Evolutionary conservation across 140 eudicot genomes (phyloP), one percentile per base, ranked within the genome.

Genomic region (Oenanthe javanica): DNA sequence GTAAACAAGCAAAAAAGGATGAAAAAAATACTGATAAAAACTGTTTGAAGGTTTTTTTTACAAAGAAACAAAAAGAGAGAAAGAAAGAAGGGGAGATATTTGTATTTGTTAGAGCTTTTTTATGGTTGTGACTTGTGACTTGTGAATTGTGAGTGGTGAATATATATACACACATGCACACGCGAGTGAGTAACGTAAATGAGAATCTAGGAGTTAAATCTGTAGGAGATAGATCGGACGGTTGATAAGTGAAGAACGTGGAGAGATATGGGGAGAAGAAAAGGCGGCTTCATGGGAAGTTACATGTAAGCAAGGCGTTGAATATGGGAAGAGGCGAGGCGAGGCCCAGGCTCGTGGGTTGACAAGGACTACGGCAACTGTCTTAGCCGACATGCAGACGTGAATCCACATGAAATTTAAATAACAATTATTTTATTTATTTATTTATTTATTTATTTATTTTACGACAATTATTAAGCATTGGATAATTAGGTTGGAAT

Each of bases 281-380:
- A 79, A 72, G 86, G 75, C 80, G 84, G 87, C 85, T 89, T 87
- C 90, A 47, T 64, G 82, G 85, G 80, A 63, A 67, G 72, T 10
- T 86, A 80, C 89, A 71, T 23, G 55, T n/a, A n/a, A n/a, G n/a
- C n/a, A n/a, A n/a, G n/a, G 36, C 59, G 11, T 40, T 21, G 67
- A 46, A 52, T 25, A 27, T 70, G 47, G 64, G 71, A 21, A 43
- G 16, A 21, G 67, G 25, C n/a, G n/a, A n/a, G n/a, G n/a, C n/a
- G n/a, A n/a, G n/a, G n/a, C n/a, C n/a, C n/a, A n/a, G n/a, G n/a
- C 74, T 45, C 18, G 77, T 74, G 42, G 45, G 19, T 25, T 27
- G 82, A 7, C 79, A 78, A 76, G 64, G 48, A 12, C 49, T 85
- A 72, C 85, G 81, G 70, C 86, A 83, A 76, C 46, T 72, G 66